These are phyloP conservation scores for Alliaria petiolata DNA, from an alignment of 345 rosid species.

Conservation along the genomic window DNA sequence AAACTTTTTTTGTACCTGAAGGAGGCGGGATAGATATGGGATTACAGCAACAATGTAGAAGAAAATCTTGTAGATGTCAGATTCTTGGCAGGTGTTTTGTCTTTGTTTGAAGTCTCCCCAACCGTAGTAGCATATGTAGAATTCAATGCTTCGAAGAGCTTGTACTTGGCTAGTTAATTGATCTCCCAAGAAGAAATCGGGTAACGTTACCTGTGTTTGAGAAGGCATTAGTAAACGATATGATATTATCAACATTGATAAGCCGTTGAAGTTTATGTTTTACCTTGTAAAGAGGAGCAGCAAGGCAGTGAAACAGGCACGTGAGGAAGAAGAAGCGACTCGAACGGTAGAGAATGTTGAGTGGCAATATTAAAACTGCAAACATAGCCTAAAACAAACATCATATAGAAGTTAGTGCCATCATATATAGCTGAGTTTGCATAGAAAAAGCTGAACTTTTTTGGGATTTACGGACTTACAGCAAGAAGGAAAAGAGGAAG, in stretches of 20 bases:
- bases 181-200: constrained; percentile 64
- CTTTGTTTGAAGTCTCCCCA: constrained; percentile 53
- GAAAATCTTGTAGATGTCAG: constrained; percentile 31
- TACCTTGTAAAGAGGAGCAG: constrained; percentile 39
- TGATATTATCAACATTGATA: background rate
- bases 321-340: constrained; percentile 37
- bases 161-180: constrained; percentile 67
- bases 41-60: constrained; percentile 43
- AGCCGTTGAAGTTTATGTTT: constrained; percentile 10
- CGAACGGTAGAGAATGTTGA: constrained; percentile 42
- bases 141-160: constrained; percentile 50
- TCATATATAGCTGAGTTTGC: background rate
- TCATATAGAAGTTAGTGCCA: constrained; percentile 4
- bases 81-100: constrained; percentile 33
- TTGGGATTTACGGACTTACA: constrained; percentile 24
- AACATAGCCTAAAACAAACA: constrained; percentile 45
- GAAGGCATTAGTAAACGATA: constrained; percentile 10
- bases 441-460: background rate
- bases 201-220: constrained; percentile 53
- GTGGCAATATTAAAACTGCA: constrained; percentile 42
- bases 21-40: constrained; percentile 59
- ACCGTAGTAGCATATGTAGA: constrained; percentile 55
- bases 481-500: constrained; percentile 37
- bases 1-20: constrained; percentile 46
- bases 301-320: constrained; percentile 32